phyloP scores from a whole-genome alignment of 2,329 filamentous ascomycete genomes.

The Fusarium foetens region DNA sequence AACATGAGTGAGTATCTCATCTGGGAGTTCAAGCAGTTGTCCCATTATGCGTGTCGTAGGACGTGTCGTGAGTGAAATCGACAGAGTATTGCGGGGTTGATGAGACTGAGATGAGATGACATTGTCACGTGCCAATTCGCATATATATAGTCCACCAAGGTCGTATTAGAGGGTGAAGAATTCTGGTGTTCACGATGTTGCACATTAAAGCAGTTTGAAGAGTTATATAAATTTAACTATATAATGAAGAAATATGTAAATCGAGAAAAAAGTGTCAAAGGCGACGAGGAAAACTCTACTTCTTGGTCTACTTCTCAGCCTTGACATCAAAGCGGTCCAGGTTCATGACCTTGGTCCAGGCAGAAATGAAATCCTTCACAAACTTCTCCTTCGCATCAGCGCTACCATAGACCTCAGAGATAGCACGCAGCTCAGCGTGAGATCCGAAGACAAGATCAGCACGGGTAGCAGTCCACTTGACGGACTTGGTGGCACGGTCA shows the following conservation, averaged over 20 bases:
- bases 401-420: constrained; percentile 75
- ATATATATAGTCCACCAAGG: neutral
- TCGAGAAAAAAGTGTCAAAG: neutral
- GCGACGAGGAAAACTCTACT: neutral
- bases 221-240: neutral
- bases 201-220: neutral
- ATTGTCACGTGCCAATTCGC: neutral
- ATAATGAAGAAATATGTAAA: constrained; percentile 2
- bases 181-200: neutral
- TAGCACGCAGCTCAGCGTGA: constrained; percentile 77
- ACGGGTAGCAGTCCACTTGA: constrained; percentile 77
- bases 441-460: constrained; percentile 77
- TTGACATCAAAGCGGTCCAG: constrained; percentile 73
- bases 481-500: constrained; percentile 71
- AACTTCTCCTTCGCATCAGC: constrained; percentile 71
- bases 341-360: constrained; percentile 81
- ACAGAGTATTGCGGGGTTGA: neutral
- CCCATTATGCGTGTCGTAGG: neutral
- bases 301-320: neutral
- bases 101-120: neutral
- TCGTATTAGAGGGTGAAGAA: neutral
- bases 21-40: neutral
- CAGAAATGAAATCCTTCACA: constrained; percentile 74
- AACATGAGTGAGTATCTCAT: neutral
- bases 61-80: no score